Conservation (phyloP, 2,329 filamentous ascomycete genomes). For the Rhynchosporium agropyri region DNA sequence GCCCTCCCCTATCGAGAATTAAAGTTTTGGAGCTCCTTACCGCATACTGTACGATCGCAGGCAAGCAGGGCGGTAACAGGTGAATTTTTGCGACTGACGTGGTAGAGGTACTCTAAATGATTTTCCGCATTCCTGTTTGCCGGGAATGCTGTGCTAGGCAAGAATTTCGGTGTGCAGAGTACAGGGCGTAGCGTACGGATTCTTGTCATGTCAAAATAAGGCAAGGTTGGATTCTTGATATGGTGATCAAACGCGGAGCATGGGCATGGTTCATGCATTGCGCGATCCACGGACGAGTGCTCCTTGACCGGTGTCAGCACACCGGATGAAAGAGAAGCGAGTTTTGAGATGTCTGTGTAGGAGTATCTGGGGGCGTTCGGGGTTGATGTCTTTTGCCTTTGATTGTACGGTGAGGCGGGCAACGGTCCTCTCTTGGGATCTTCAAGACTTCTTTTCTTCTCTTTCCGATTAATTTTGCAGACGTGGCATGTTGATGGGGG, state of each 20-base stretch:
- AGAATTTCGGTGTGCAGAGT: not conserved
- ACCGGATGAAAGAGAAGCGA: conserved; percentile 16
- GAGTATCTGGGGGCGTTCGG: conserved; percentile 11
- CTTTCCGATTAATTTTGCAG: not conserved
- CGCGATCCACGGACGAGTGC: conserved; percentile 19
- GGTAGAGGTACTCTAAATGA: not conserved
- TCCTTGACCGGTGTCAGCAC: conserved; percentile 24
- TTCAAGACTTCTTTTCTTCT: not conserved
- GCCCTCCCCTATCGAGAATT: conserved; percentile 3
- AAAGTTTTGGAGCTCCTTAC: not conserved
- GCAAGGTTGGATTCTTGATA: conserved; percentile 19
- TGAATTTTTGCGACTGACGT: not conserved
- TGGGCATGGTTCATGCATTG: conserved; percentile 24
- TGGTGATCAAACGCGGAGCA: conserved; percentile 27
- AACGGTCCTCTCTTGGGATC: not conserved
- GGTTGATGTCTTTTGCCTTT: not conserved
- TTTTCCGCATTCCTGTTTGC: not conserved
- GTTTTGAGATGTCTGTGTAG: conserved; percentile 12
- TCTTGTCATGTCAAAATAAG: conserved; percentile 13
- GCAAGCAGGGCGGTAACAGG: not conserved
- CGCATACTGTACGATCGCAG: not conserved
- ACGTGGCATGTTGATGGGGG: not conserved
- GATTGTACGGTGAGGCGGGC: not conserved
- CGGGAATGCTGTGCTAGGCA: conserved; percentile 4
- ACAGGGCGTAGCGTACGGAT: not conserved